Conservation (phyloP, 164 flowering plant species). For the Tinospora cordifolia region DNA sequence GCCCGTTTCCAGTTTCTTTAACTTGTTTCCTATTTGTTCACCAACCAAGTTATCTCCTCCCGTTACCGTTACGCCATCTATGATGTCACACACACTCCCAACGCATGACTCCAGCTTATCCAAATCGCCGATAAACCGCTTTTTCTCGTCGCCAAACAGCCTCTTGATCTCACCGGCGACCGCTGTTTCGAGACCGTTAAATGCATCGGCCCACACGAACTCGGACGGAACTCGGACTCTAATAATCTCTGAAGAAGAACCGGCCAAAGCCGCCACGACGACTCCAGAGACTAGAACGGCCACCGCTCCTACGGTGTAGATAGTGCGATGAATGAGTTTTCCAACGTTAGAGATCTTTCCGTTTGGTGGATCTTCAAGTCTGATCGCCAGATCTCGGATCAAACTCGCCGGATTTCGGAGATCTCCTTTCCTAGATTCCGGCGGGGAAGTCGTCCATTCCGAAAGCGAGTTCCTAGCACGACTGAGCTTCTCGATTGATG, state of each 20-base stretch:
- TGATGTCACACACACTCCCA: slow-evolving; percentile 10
- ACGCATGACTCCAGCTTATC: slow-evolving; percentile 15
- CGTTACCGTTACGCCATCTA: slow-evolving; percentile 13
- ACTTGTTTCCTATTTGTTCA: background rate
- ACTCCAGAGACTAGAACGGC: slow-evolving; percentile 27
- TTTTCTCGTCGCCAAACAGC: slow-evolving; percentile 6
- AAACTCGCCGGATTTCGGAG: slow-evolving; percentile 11
- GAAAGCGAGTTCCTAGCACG: slow-evolving; percentile 24
- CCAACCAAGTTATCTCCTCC: background rate
- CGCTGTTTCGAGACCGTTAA: slow-evolving; percentile 17
- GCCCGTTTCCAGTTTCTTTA: slow-evolving; percentile 6
- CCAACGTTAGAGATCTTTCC: slow-evolving; percentile 21
- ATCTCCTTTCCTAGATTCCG: background rate
- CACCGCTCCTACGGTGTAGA: slow-evolving; percentile 25
- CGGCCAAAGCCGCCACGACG: slow-evolving; percentile 18
- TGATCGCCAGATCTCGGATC: slow-evolving; percentile 22
- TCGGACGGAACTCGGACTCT: slow-evolving; percentile 17
- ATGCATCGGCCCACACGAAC: slow-evolving; percentile 26
- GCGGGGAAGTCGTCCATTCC: slow-evolving; percentile 11
- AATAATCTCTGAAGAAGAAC: background rate
- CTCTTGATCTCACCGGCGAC: slow-evolving; percentile 11
- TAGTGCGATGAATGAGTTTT: slow-evolving; percentile 21
- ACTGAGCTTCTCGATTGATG: slow-evolving; percentile 18
- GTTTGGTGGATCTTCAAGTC: slow-evolving; percentile 13
- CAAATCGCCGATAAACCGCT: slow-evolving; percentile 15